Evolutionary conservation across 2,329 filamentous ascomycete genomes (phyloP), one percentile per base, ranked within the genome.

Genomic region (Xylariaceae sp.): DNA sequence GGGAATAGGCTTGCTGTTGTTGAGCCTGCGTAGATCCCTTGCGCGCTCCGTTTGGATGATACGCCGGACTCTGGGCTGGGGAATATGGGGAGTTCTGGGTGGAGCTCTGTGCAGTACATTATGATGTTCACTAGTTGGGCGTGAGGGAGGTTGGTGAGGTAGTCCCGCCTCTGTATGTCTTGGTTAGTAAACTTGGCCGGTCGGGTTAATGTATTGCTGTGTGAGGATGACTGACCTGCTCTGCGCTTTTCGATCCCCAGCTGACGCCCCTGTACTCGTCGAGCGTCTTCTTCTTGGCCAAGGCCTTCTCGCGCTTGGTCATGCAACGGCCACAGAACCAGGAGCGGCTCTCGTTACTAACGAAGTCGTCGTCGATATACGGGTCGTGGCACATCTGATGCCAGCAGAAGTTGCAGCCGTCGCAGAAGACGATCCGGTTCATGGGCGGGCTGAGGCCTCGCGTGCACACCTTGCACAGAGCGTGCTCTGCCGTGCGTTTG

Each of bases 371-470:
- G n/a, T 80, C 77, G 56, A 95, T 88, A 8, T 80, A 79, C 1
- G 89, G 89, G 54, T 88, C 80, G 68, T 95, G 89, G 65, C 89
- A 95, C 63, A 83, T 82, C 68, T 91, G 88, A 70, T 95, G 89
- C 80, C 89, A 95, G 40, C 85, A 82, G 29, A 78, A 77, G 67
- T 89, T 88, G 73, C 89, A 95, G 15, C 84, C 84, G 70, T 92
- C 88, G 72, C 89, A 95, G 69, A 92, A 90, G 2, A 94, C 88
- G 67, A 95, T 92, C 71, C 85, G 81, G 71, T 94, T 94, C 61
- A 75, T 83, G n/a, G 76, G 69, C 2, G 87, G 85, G 64, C 86
- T 89, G 60, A 87, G 80, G 9, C 87, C 84, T 60, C 89, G 78
- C 49, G 84, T 80, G 71, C 89, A 95, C 59, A 81, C 79, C 62